Percentiles rank a stretch among this genome's conserved stretches.
phyloP scores from a whole-genome alignment of 1,139 yeast genomes.

The Taphrina sp. region DNA sequence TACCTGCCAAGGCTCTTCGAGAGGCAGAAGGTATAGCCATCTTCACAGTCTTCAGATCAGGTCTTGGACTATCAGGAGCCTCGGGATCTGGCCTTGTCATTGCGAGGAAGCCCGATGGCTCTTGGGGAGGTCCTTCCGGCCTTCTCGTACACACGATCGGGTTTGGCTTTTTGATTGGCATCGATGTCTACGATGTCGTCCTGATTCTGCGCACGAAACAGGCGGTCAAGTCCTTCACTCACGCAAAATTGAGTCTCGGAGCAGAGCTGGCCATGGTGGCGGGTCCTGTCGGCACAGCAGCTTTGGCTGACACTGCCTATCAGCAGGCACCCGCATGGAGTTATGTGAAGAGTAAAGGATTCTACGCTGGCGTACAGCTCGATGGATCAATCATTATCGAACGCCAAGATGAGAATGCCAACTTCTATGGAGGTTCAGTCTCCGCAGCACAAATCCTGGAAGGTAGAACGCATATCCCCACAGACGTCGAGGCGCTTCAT shows the following conservation, averaged over 20 bases:
- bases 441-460: slow-evolving; percentile 19
- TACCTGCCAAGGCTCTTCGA: slow-evolving; percentile 23
- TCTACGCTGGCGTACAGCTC: slow-evolving; percentile 31
- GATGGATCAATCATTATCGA: slow-evolving; percentile 28
- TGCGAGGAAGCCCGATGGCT: slow-evolving; percentile 22
- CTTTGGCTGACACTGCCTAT: slow-evolving; percentile 19
- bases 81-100: slow-evolving; percentile 27
- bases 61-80: slow-evolving; percentile 22
- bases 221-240: slow-evolving; percentile 26
- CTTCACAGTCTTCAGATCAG: slow-evolving; percentile 31
- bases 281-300: slow-evolving; percentile 25
- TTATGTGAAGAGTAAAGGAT: slow-evolving; percentile 29
- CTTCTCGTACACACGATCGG: slow-evolving; percentile 24
- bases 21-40: slow-evolving; percentile 31
- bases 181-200: slow-evolving; percentile 31
- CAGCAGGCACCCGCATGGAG: slow-evolving; percentile 26
- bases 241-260: slow-evolving; percentile 24
- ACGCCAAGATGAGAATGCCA: slow-evolving; percentile 28
- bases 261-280: slow-evolving; percentile 26
- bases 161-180: slow-evolving; percentile 27
- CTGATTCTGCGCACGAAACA: slow-evolving; percentile 12
- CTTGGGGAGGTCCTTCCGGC: slow-evolving; percentile 27
- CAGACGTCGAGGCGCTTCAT: slow-evolving; percentile 20
- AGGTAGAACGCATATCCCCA: slow-evolving; percentile 15
- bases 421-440: slow-evolving; percentile 16